Conservation (phyloP, 805 yeast species). For the Yamadazyma laniorum region DNA sequence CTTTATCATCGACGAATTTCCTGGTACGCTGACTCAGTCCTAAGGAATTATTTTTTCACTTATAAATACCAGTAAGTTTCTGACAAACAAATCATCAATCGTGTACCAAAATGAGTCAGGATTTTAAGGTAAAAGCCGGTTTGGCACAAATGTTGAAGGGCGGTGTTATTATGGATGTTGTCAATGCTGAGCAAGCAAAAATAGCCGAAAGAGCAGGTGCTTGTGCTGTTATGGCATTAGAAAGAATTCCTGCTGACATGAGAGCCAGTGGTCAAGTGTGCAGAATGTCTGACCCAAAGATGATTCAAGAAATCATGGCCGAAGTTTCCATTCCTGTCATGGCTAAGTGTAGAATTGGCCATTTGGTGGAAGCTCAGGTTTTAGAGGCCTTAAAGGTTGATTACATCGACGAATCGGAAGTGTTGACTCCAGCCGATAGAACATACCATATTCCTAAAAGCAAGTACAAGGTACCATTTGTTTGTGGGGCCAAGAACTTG, state of each 20-base stretch:
- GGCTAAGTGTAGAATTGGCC: constrained; percentile 87
- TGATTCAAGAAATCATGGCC: constrained; percentile 72
- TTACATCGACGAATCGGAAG: constrained; percentile 83
- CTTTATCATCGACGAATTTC: too few relatives aligned
- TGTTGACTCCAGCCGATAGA: constrained; percentile 79
- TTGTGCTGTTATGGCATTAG: constrained; percentile 87
- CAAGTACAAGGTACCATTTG: constrained; percentile 69
- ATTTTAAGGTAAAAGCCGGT: constrained; percentile 64
- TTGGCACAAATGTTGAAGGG: constrained; percentile 86
- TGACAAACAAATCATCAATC: too few relatives aligned
- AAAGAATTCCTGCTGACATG: constrained; percentile 83
- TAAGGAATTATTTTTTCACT: constrained; percentile 2
- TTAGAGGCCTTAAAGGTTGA: constrained; percentile 70
- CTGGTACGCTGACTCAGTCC: too few relatives aligned
- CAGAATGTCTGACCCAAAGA: constrained; percentile 81
- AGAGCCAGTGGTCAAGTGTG: constrained; percentile 79
- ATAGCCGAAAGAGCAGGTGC: constrained; percentile 86
- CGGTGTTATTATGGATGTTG: constrained; percentile 74
- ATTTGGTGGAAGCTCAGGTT: constrained; percentile 77
- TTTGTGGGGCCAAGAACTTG: constrained; percentile 78
- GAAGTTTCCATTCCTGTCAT: constrained; percentile 72
- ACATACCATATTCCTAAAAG: constrained; percentile 59
- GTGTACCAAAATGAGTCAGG: constrained; percentile 8
- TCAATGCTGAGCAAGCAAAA: constrained; percentile 74
- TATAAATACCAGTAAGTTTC: background rate